These are phyloP conservation scores for Plasmodium gonderi DNA, from an alignment of 169 alveolate species.

Conservation along the genomic window DNA sequence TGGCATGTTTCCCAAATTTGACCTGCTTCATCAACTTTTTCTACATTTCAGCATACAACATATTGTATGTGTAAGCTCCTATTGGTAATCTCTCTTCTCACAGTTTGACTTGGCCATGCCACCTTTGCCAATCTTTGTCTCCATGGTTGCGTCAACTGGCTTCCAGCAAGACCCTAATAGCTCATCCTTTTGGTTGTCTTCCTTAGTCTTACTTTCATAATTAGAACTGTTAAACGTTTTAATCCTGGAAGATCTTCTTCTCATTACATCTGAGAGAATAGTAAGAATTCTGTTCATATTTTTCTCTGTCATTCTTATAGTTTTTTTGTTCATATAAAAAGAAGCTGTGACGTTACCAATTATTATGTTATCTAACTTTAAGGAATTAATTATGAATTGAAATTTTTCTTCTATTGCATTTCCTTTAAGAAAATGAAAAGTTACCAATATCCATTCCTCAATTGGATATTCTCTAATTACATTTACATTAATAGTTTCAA, in stretches of 20 bases:
- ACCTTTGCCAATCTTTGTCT: not conserved
- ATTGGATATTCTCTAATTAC: constrained; percentile 46
- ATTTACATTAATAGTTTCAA: constrained; percentile 37
- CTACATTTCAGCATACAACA: too few species aligned
- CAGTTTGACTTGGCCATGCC: not conserved
- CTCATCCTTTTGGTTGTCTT: constrained; percentile 27
- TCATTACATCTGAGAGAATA: constrained; percentile 18
- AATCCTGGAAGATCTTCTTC: constrained; percentile 61
- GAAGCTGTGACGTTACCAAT: constrained; percentile 60
- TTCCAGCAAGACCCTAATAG: constrained; percentile 70
- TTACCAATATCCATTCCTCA: constrained; percentile 62
- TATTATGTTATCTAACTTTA: constrained; percentile 19
- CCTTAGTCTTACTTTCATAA: not conserved
- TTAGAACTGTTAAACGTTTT: constrained; percentile 4
- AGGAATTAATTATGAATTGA: constrained; percentile 20
- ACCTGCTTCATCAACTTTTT: not conserved
- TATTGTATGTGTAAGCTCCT: too few species aligned
- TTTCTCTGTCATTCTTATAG: constrained; percentile 26
- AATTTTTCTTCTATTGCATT: constrained; percentile 14
- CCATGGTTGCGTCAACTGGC: constrained; percentile 10
- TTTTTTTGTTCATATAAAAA: constrained; percentile 63
- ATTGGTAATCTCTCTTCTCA: not conserved
- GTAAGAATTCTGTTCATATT: constrained; percentile 28
- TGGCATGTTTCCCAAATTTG: not conserved
- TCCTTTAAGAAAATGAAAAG: constrained; percentile 70